phyloP scores from a whole-genome alignment of 305 asterid genomes.

The Fraxinus albicans region DNA sequence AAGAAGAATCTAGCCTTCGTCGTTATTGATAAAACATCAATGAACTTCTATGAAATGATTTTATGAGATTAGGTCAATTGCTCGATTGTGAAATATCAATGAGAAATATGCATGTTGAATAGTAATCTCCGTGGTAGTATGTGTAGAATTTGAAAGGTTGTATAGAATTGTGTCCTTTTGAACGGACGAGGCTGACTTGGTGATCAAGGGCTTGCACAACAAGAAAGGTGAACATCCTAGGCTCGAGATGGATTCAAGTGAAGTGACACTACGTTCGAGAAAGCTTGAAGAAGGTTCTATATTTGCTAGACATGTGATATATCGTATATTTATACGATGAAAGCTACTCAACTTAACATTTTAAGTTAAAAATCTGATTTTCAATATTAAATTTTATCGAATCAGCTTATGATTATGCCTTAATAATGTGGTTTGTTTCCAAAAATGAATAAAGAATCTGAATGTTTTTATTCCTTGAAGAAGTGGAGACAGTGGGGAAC shows the following conservation, averaged over 20 bases:
- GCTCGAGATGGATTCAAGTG: not conserved
- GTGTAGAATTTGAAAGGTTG: not conserved
- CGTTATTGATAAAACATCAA: not conserved
- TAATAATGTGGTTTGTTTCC: conserved; percentile 21
- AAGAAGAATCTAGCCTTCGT: not conserved
- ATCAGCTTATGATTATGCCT: not conserved
- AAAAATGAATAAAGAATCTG: conserved; percentile 31
- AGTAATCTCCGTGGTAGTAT: not conserved
- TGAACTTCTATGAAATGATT: not conserved
- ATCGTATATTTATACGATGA: too few species aligned
- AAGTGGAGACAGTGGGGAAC: conserved; percentile 23
- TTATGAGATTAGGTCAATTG: not conserved
- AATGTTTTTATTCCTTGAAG: conserved; percentile 15
- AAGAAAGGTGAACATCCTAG: not conserved
- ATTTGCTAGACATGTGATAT: not conserved
- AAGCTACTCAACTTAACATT: too few species aligned
- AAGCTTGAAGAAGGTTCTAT: not conserved
- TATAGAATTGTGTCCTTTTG: too few species aligned
- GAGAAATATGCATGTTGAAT: not conserved
- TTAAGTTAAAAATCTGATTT: too few species aligned
- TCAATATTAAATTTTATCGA: too few species aligned
- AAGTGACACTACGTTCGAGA: not conserved
- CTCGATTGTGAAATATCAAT: not conserved
- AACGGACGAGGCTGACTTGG: not conserved
- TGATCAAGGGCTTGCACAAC: not conserved